phyloP scores from a whole-genome alignment of 306 rosid species.

The Castanopsis chinensis region DNA sequence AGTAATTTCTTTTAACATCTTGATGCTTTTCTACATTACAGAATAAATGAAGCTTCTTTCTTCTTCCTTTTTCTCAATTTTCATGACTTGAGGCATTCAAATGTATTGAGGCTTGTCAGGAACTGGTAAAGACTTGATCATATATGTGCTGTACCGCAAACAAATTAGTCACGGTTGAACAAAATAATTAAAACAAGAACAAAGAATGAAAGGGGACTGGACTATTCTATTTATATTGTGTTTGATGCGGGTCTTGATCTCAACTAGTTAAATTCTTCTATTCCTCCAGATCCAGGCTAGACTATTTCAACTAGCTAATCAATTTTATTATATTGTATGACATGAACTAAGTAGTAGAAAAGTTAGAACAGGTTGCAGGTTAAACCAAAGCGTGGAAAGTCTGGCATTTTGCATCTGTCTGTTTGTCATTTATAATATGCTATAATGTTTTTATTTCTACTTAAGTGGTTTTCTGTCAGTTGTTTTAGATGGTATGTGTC shows the following conservation, averaged over 20 bases:
- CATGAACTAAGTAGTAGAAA: background rate
- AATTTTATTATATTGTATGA: background rate
- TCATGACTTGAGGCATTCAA: background rate
- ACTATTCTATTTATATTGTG: background rate
- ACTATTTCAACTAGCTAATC: background rate
- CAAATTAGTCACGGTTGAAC: too few species aligned
- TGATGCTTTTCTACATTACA: background rate
- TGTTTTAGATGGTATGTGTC: background rate
- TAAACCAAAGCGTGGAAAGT: background rate
- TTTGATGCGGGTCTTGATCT: background rate
- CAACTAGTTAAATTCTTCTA: background rate
- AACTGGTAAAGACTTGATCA: too few species aligned
- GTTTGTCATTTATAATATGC: background rate
- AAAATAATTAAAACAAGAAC: background rate
- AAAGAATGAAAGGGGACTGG: background rate
- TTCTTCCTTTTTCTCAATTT: background rate
- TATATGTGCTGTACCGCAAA: too few species aligned
- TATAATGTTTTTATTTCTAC: background rate
- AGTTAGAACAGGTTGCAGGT: background rate
- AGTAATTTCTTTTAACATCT: background rate
- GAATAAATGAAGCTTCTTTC: background rate
- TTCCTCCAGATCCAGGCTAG: background rate
- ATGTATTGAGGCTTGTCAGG: background rate
- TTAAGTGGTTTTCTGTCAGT: conserved; percentile 1
- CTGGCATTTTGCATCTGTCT: background rate